Conservation (phyloP, 257 asterid genomes). For the Solanum dulcamara region DNA sequence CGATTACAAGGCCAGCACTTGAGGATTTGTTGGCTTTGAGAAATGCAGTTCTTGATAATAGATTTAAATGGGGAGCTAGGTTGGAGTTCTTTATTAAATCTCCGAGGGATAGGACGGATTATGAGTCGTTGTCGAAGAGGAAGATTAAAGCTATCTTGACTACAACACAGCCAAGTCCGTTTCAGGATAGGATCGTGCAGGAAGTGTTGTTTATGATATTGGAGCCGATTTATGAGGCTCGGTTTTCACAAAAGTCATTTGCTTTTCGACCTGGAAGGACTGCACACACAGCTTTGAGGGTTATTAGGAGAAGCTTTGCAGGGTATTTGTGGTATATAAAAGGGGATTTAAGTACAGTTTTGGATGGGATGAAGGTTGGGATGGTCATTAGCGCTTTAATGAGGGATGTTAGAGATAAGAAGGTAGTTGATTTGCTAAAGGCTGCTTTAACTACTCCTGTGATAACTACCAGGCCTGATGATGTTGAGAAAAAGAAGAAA, state of each 20-base stretch:
- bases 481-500: conserved; percentile 75
- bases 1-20: conserved; percentile 61
- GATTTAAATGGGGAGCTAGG: conserved; percentile 95
- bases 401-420: conserved; percentile 96
- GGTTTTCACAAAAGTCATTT: conserved; percentile 82
- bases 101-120: conserved; percentile 81
- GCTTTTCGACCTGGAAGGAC: conserved; percentile 95
- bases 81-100: conserved; percentile 77
- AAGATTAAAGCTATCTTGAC: conserved; percentile 79
- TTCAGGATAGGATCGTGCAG: conserved; percentile 88
- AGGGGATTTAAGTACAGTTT: conserved; percentile 78
- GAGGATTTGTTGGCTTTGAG: conserved; percentile 76
- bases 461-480: conserved; percentile 44
- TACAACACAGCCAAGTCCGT: conserved; percentile 65
- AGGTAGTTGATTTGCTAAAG: conserved; percentile 81
- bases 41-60: conserved; percentile 74
- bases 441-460: conserved; percentile 77
- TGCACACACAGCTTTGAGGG: conserved; percentile 82
- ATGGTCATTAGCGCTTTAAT: conserved; percentile 73
- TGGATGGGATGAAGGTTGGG: conserved; percentile 94
- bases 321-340: conserved; percentile 95
- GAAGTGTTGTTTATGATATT: conserved; percentile 70
- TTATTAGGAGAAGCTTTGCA: conserved; percentile 86
- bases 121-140: conserved; percentile 81
- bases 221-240: conserved; percentile 86